A percentile compares a stretch with the other conserved stretches of the same genome.
Conservation (phyloP, 805 yeast species). For the Yarrowia sp. region DNA sequence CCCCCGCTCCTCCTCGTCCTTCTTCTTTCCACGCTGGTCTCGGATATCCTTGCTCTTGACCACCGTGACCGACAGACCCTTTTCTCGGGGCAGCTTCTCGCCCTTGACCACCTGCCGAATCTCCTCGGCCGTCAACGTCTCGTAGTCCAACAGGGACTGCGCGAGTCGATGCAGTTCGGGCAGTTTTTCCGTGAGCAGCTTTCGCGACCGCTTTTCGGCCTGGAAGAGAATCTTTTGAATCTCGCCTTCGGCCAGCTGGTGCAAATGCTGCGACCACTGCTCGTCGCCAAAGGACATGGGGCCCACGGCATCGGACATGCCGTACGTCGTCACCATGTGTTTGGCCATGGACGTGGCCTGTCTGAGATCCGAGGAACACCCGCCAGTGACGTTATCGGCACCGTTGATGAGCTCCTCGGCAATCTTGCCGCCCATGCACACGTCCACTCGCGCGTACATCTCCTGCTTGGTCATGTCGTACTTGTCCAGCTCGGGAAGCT, state of each 20-base stretch:
- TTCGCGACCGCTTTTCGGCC: constrained; percentile 78
- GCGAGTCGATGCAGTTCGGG: constrained; percentile 83
- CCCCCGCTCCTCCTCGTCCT: constrained; percentile 14
- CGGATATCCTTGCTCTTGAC: constrained; percentile 47
- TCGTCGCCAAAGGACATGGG: constrained; percentile 86
- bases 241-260: constrained; percentile 91
- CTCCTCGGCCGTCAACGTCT: constrained; percentile 87
- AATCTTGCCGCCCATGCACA: constrained; percentile 98
- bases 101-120: constrained; percentile 85
- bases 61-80: constrained; percentile 71
- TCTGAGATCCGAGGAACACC: constrained; percentile 88
- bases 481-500: constrained; percentile 97
- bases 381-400: constrained; percentile 86
- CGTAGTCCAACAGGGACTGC: constrained; percentile 90
- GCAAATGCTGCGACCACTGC: constrained; percentile 85
- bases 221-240: constrained; percentile 70
- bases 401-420: constrained; percentile 95
- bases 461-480: constrained; percentile 88
- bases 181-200: constrained; percentile 57
- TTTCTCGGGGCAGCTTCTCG: constrained; percentile 65
- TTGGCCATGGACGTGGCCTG: constrained; percentile 91
- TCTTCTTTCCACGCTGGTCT: constrained; percentile 33
- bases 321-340: constrained; percentile 95
- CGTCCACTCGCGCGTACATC: constrained; percentile 88
- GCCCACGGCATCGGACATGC: constrained; percentile 93